These are phyloP conservation scores for Kodamaea ohmeri DNA, from an alignment of 1,139 yeast species.

Conservation along the genomic window DNA sequence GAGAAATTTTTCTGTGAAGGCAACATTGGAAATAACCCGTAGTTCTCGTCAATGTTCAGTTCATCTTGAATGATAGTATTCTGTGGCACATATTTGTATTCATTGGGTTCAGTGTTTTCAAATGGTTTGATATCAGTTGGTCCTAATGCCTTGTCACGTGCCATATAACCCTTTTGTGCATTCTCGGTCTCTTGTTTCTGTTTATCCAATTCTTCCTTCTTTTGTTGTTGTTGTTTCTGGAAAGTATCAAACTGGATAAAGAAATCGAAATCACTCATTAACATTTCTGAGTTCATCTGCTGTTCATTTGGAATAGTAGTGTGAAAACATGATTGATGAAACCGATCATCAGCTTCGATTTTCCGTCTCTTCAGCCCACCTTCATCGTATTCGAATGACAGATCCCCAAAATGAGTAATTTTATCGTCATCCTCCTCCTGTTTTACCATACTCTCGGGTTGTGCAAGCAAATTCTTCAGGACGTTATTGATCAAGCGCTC, in stretches of 20 bases:
- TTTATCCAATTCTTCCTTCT: conserved; percentile 1
- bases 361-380: conserved; percentile 14
- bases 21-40: background rate
- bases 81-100: background rate
- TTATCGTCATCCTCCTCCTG: background rate
- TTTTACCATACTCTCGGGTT: conserved; percentile 12
- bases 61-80: no score
- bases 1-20: conserved; percentile 12
- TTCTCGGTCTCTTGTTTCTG: background rate
- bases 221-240: conserved; percentile 22
- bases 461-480: conserved; percentile 22
- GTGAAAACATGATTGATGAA: conserved; percentile 49
- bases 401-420: background rate
- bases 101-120: background rate
- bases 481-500: conserved; percentile 37
- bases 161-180: no score
- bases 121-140: background rate
- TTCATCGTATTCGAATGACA: conserved; percentile 1
- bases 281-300: conserved; percentile 14
- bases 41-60: background rate
- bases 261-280: conserved; percentile 42
- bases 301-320: conserved; percentile 36
- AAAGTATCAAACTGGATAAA: conserved; percentile 43
- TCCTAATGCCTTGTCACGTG: background rate
- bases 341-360: conserved; percentile 21